A percentile compares a stretch with the other conserved stretches of the same genome.
Conservation (phyloP, 371 early-diverging fungal genomes). For the Haplosporangium sp. region DNA sequence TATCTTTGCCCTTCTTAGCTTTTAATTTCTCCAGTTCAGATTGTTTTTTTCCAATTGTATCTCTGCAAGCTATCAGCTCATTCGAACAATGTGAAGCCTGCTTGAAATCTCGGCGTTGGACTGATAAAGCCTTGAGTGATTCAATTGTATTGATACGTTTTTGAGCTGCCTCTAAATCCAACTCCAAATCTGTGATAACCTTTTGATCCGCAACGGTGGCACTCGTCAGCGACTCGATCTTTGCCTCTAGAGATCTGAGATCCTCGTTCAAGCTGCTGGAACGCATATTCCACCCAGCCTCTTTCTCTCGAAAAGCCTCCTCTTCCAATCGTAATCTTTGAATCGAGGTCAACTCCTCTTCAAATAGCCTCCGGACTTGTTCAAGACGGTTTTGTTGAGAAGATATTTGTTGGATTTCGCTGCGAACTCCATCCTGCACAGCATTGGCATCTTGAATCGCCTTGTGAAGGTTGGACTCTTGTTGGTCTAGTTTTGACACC, state of each 20-base stretch:
- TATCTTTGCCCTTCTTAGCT: neutral
- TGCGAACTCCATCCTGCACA: conserved; percentile 10
- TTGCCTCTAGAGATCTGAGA: conserved; percentile 11
- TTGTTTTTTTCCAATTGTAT: conserved; percentile 5
- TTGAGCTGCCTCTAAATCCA: conserved; percentile 15
- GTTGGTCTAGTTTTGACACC: conserved; percentile 20
- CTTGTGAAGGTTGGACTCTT: conserved; percentile 18
- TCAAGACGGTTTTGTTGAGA: conserved; percentile 30
- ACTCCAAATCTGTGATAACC: conserved; percentile 9
- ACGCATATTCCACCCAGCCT: conserved; percentile 46
- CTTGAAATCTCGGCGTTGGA: conserved; percentile 48
- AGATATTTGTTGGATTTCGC: conserved; percentile 23
- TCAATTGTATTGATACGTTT: conserved; percentile 23
- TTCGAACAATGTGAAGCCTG: conserved; percentile 37
- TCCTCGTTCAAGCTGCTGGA: conserved; percentile 18
- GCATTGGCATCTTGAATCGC: conserved; percentile 4
- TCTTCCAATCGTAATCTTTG: conserved; percentile 31
- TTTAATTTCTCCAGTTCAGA: conserved; percentile 18
- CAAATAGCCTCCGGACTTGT: conserved; percentile 28
- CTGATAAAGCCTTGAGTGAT: conserved; percentile 31
- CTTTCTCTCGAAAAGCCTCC: conserved; percentile 37
- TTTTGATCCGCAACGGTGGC: conserved; percentile 21
- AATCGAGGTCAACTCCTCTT: conserved; percentile 18
- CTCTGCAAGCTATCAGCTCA: conserved; percentile 19
- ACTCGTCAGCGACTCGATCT: conserved; percentile 14